Evolutionary conservation across 352 stramenopile genomes (phyloP), one percentile per base, ranked within the genome.

Genomic region (Globisporangium spinosum): DNA sequence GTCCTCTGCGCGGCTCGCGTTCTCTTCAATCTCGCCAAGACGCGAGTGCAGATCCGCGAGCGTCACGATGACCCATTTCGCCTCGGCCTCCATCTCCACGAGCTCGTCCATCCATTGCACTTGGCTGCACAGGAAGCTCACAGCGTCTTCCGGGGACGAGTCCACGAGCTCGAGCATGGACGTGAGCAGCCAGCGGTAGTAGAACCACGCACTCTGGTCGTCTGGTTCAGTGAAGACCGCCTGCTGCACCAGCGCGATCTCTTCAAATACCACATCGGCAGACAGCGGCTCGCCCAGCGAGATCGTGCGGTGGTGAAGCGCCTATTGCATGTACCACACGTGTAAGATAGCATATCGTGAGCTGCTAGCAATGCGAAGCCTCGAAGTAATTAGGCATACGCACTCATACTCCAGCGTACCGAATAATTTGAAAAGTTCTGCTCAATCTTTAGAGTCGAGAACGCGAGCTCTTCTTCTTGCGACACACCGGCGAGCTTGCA

Each of bases 391-490:
- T 40, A 40, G 12, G 1, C 10, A 32, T 32, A 40, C 34, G 15
- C 9, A 40, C 34, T 10, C 8, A 1, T 40, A 13, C 34, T 40
- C 13, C 38, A 45, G 51, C 72, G 25, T 57, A 97, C 97, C 63
- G 97, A 99, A 78, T 99, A 99, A 75, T 99, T 99, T 59, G 93
- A 98, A 69, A 99, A 99, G 68, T 99, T 99, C 56, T 98, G 83
- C 74, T 98, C 77, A 60, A 99, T 99, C 71, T 98, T 98, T 32
- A 87, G 70, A n/a, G 80, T 93, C 13, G 97, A 98, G 74, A 98
- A 99, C 29, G 89, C 89, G 56, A 98, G 85, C 70, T 99, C 91
- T 23, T 95, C 76, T 7, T 94, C 75, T 20, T 74, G 62, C 0
- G 77, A 73, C 2, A 86, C 65, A 22, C 77, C 77, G 9, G 81